Percentiles rank a stretch among this genome's conserved stretches.
These are phyloP conservation scores for Alternaria panax DNA, from an alignment of 2,329 filamentous ascomycete genomes.

Conservation along the genomic window DNA sequence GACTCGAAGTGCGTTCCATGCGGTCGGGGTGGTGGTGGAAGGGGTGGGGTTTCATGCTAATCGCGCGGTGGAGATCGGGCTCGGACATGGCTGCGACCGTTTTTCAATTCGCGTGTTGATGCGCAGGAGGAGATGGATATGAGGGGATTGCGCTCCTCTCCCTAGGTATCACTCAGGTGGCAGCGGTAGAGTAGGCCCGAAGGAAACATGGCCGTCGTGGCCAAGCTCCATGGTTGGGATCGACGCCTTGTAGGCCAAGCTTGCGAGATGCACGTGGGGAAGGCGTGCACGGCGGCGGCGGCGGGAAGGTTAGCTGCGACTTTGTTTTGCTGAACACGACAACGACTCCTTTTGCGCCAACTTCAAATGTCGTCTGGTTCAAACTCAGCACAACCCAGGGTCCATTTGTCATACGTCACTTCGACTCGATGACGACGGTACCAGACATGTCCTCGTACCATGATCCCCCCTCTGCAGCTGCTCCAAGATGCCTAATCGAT, in stretches of 20 bases:
- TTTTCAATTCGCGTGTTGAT: background rate
- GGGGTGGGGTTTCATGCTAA: slow-evolving; percentile 57
- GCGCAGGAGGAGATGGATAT: background rate
- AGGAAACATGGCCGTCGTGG: background rate
- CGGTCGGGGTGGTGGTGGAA: slow-evolving; percentile 46
- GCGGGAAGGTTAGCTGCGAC: background rate
- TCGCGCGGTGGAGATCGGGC: slow-evolving; percentile 57
- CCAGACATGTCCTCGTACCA: background rate
- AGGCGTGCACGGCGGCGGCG: slow-evolving; percentile 13
- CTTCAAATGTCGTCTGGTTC: background rate
- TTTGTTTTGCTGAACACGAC: background rate
- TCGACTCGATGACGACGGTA: background rate
- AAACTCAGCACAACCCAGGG: background rate
- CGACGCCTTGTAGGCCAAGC: slow-evolving; percentile 6
- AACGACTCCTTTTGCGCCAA: background rate
- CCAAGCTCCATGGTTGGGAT: slow-evolving; percentile 1
- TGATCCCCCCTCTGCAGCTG: background rate
- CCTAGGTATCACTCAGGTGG: background rate
- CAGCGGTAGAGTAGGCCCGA: slow-evolving; percentile 1
- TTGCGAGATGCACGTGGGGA: slow-evolving; percentile 23
- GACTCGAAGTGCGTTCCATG: slow-evolving; percentile 40
- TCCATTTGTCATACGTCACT: background rate
- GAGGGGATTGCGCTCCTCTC: background rate
- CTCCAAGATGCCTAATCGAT: background rate
- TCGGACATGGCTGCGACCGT: slow-evolving; percentile 47